Conservation (phyloP, 495 filamentous ascomycete genomes). For the Podospora didyma region DNA sequence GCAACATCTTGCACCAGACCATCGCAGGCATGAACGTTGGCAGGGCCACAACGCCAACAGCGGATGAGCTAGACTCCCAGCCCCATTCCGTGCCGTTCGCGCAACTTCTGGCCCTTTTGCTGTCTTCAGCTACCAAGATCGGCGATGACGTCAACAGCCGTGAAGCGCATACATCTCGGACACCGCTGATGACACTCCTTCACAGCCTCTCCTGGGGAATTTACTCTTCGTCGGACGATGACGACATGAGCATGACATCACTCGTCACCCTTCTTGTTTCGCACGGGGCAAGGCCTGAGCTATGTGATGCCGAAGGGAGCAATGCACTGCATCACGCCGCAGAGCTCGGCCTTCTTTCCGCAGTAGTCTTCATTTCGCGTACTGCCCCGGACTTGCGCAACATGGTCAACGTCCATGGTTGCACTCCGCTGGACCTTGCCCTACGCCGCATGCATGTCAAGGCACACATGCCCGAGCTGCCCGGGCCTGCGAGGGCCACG, state of each 20-base stretch:
- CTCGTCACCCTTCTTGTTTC: neutral
- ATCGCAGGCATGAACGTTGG: no score
- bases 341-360: neutral
- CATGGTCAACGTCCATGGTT: neutral
- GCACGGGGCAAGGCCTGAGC: neutral
- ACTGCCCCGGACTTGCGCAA: no score
- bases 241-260: no score
- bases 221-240: neutral
- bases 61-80: no score
- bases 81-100: no score
- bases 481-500: neutral
- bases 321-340: slow-evolving; percentile 9
- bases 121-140: neutral
- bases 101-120: no score
- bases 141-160: slow-evolving; percentile 6
- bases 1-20: no score
- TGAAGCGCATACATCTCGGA: neutral
- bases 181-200: slow-evolving; percentile 3
- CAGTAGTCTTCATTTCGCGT: neutral
- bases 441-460: neutral
- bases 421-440: neutral
- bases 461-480: neutral
- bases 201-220: neutral
- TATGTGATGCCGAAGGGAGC: slow-evolving; percentile 1
- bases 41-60: no score